A percentile compares a stretch with the other conserved stretches of the same genome.
Conservation (phyloP, 192 early-diverging fungal species). For the Entomortierella beljakovae region DNA sequence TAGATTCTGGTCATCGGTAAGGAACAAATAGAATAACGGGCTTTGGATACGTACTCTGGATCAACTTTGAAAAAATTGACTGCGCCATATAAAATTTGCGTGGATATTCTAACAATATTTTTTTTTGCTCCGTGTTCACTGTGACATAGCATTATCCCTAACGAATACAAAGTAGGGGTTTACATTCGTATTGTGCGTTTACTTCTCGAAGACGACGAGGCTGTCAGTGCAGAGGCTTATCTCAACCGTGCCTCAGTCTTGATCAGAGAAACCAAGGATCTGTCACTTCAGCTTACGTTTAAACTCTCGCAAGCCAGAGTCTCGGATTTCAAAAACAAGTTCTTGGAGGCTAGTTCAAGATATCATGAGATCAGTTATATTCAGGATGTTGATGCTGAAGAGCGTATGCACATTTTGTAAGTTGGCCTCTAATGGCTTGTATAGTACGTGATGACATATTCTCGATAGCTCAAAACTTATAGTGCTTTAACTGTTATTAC, state of each 20-base stretch:
- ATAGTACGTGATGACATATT: neutral
- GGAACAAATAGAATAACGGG: neutral
- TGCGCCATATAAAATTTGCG: neutral
- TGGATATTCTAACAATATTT: neutral
- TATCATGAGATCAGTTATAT: conserved; percentile 90
- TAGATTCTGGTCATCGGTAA: conserved; percentile 90
- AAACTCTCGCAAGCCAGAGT: conserved; percentile 86
- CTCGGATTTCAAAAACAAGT: conserved; percentile 86
- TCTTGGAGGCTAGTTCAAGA: conserved; percentile 85
- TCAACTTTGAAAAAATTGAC: neutral
- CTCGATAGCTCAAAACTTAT: neutral
- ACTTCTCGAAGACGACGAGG: conserved; percentile 87
- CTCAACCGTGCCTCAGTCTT: conserved; percentile 86
- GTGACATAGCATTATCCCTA: conserved; percentile 59
- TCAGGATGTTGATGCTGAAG: conserved; percentile 66
- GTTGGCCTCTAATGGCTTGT: conserved; percentile 3
- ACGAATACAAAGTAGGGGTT: conserved; percentile 79
- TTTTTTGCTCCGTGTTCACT: neutral
- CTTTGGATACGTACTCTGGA: conserved; percentile 16
- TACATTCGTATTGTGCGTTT: conserved; percentile 90
- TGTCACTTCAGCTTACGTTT: conserved; percentile 70
- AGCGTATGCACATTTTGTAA: conserved; percentile 68
- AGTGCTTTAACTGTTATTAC: neutral
- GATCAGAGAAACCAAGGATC: conserved; percentile 65
- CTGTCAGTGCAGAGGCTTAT: conserved; percentile 81